Evolutionary conservation across 257 asterid species (phyloP).

Genomic region (Jacaranda copaia): DNA sequence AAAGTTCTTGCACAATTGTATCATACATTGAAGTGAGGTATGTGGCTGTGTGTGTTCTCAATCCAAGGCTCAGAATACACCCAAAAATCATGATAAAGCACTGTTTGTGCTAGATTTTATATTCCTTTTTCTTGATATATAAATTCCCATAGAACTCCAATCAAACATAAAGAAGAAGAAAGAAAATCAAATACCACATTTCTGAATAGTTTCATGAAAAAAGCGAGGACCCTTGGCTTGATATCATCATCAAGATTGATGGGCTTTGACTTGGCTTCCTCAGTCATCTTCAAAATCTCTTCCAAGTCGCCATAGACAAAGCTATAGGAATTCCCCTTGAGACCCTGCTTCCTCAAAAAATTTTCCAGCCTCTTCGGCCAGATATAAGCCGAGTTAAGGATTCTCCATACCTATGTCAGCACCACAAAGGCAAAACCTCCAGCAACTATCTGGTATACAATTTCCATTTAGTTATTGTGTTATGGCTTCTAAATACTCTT

Average conservation of each 20-base stretch:
- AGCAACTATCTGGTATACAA: neutral
- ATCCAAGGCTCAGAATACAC: neutral
- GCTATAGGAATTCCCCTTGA: conserved; percentile 53
- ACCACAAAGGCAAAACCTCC: conserved; percentile 8
- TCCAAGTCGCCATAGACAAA: conserved; percentile 54
- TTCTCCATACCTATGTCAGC: conserved; percentile 41
- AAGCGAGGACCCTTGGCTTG: conserved; percentile 39
- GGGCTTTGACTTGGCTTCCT: conserved; percentile 46
- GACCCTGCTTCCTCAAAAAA: conserved; percentile 49
- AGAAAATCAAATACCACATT: conserved; percentile 45
- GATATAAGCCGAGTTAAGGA: conserved; percentile 50
- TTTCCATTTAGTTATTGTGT: conserved; percentile 34
- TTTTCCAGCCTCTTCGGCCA: conserved; percentile 53
- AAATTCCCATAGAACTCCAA: neutral
- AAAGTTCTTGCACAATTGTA: too few relatives aligned
- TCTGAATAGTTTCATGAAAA: conserved; percentile 24
- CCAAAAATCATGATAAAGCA: neutral
- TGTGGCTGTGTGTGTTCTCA: too few relatives aligned
- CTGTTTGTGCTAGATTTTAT: neutral
- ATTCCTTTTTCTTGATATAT: neutral
- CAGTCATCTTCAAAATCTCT: conserved; percentile 23
- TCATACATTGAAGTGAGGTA: too few relatives aligned
- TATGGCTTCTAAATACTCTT: neutral
- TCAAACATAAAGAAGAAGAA: neutral
- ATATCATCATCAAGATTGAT: conserved; percentile 48